Conservation (phyloP, 1,284 basidiomycete genomes). For the Mycena citricolor region DNA sequence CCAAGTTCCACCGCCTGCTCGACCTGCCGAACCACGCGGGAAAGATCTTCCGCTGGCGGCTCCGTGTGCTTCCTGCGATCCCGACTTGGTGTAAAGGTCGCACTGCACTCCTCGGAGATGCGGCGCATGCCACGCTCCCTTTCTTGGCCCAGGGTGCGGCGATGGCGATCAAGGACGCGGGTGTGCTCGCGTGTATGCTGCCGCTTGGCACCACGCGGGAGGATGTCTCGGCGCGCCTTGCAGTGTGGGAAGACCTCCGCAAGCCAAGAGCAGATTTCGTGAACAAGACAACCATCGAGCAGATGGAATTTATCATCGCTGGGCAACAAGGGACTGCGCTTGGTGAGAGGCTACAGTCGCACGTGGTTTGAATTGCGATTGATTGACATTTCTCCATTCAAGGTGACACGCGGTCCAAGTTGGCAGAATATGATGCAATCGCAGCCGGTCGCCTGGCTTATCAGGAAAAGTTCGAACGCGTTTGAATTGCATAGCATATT, state of each 20-base stretch:
- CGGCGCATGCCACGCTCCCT: slow-evolving; percentile 14
- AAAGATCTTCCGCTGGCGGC: slow-evolving; percentile 54
- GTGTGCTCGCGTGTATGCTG: slow-evolving; percentile 12
- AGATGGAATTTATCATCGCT: no score
- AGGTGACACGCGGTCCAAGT: no score
- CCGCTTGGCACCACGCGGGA: slow-evolving; percentile 14
- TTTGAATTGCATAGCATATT: no score
- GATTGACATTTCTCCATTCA: no score
- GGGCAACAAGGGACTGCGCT: no score
- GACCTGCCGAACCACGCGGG: slow-evolving; percentile 4
- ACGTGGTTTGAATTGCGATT: no score
- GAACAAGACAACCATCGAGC: slow-evolving; percentile 3
- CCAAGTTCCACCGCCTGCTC: slow-evolving; percentile 8
- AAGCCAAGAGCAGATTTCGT: slow-evolving; percentile 21
- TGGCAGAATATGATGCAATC: no score
- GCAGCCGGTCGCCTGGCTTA: no score
- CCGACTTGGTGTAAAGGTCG: slow-evolving; percentile 14
- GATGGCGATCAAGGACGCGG: slow-evolving; percentile 18
- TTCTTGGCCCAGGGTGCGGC: slow-evolving; percentile 13
- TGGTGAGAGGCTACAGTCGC: no score
- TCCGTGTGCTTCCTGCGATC: slow-evolving; percentile 7
- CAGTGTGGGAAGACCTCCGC: slow-evolving; percentile 17
- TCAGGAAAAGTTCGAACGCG: no score
- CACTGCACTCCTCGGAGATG: slow-evolving; percentile 10
- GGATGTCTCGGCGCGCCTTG: slow-evolving; percentile 14